These are phyloP conservation scores for Radiomyces spectabilis DNA, from an alignment of 192 early-diverging fungal species.

Conservation along the genomic window DNA sequence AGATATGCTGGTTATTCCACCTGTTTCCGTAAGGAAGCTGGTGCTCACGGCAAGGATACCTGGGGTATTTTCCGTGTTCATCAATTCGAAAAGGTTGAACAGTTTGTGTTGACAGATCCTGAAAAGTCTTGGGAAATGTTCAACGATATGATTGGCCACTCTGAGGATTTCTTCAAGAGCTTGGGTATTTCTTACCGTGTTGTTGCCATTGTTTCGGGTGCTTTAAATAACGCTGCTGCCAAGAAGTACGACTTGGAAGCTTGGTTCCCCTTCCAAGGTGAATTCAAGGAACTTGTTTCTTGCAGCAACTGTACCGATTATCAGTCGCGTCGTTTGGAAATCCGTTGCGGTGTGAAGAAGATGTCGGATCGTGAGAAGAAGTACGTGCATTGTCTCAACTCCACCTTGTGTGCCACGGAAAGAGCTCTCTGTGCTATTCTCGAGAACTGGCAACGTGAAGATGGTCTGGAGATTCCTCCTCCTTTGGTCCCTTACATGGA, in stretches of 20 bases:
- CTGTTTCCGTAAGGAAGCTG: conserved; percentile 99
- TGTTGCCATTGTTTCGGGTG: conserved; percentile 92
- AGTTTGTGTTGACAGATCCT: conserved; percentile 93
- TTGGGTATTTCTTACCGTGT: conserved; percentile 93
- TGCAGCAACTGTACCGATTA: conserved; percentile 99
- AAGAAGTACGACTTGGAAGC: conserved; percentile 99
- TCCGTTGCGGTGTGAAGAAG: conserved; percentile 96
- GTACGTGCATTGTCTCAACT: conserved; percentile 97
- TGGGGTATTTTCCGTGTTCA: conserved; percentile 99
- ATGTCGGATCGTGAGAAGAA: conserved; percentile 89
- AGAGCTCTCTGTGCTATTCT: conserved; percentile 91
- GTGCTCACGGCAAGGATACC: conserved; percentile 93
- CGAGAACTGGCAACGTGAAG: conserved; percentile 94
- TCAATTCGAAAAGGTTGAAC: conserved; percentile 99
- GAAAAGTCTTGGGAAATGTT: conserved; percentile 99
- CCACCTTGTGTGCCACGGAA: conserved; percentile 93
- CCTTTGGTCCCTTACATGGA: conserved; percentile 91
- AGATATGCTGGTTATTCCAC: conserved; percentile 94
- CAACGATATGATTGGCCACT: conserved; percentile 86
- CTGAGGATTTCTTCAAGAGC: conserved; percentile 94
- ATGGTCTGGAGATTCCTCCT: conserved; percentile 83
- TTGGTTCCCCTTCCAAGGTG: conserved; percentile 98
- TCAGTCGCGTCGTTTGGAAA: conserved; percentile 90
- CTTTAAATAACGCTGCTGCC: conserved; percentile 97
- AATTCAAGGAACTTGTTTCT: conserved; percentile 97